These are phyloP conservation scores for Brassica carinata DNA, from an alignment of 345 rosid genomes.

Conservation along the genomic window DNA sequence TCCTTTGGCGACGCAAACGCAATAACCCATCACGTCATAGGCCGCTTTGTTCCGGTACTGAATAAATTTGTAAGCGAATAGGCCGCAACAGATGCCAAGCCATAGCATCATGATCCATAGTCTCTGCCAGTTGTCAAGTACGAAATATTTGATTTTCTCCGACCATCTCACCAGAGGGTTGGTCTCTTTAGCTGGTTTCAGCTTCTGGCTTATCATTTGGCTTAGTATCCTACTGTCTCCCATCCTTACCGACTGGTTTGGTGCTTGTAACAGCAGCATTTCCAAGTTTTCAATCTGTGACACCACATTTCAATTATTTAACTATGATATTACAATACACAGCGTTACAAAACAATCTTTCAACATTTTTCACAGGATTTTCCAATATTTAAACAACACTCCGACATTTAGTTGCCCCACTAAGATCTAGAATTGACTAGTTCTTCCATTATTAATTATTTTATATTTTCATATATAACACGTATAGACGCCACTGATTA, in stretches of 20 bases:
- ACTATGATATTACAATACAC: neutral
- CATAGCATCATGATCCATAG: slow-evolving; percentile 77
- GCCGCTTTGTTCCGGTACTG: slow-evolving; percentile 61
- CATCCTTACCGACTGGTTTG: slow-evolving; percentile 67
- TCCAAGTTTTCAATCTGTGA: slow-evolving; percentile 72
- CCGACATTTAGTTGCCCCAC: neutral
- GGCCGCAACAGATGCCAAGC: slow-evolving; percentile 59
- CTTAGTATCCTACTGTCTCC: slow-evolving; percentile 72
- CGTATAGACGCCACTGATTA: neutral
- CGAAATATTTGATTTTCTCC: slow-evolving; percentile 55
- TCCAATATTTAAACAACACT: neutral
- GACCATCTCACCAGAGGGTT: slow-evolving; percentile 54
- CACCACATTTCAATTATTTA: slow-evolving; percentile 21
- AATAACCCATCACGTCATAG: slow-evolving; percentile 75
- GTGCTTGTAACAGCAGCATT: slow-evolving; percentile 72
- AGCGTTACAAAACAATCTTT: neutral
- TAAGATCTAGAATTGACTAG: neutral
- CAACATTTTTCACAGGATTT: neutral
- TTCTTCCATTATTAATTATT: neutral
- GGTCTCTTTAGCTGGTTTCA: slow-evolving; percentile 64
- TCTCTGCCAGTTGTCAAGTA: slow-evolving; percentile 85
- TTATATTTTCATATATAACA: neutral
- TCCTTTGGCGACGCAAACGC: slow-evolving; percentile 87
- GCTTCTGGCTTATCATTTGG: slow-evolving; percentile 80
- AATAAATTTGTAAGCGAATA: slow-evolving; percentile 72